These are phyloP conservation scores for Vitrella brassicaformis DNA, from an alignment of 73 alveolate genomes.

Conservation along the genomic window DNA sequence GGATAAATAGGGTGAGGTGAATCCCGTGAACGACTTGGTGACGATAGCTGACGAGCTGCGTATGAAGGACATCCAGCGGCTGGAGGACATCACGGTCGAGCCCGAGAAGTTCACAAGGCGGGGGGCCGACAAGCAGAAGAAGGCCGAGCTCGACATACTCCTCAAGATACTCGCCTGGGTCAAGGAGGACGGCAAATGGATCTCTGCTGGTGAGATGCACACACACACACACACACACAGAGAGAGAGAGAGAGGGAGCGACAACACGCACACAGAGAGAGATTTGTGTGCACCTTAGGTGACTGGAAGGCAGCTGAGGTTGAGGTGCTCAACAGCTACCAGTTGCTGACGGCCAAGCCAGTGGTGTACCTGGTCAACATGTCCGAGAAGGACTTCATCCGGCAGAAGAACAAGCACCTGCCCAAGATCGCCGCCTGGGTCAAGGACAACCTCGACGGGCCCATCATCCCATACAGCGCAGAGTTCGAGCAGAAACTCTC, in stretches of 20 bases:
- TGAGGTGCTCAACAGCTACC: constrained; percentile 62
- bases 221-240: neutral
- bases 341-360: constrained; percentile 85
- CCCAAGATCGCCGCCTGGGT: constrained; percentile 81
- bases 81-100: constrained; percentile 59
- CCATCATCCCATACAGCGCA: constrained; percentile 82
- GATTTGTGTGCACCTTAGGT: constrained; percentile 27
- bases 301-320: constrained; percentile 83
- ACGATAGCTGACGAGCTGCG: constrained; percentile 77
- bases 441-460: constrained; percentile 81
- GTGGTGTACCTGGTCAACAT: constrained; percentile 80
- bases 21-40: constrained; percentile 89
- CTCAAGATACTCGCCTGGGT: constrained; percentile 57
- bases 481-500: constrained; percentile 68
- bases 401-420: constrained; percentile 81
- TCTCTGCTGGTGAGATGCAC: constrained; percentile 16
- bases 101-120: constrained; percentile 76
- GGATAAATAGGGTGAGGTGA: too few species aligned
- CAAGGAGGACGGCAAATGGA: constrained; percentile 53
- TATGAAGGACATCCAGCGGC: constrained; percentile 70
- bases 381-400: constrained; percentile 64
- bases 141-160: constrained; percentile 70
- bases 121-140: constrained; percentile 66
- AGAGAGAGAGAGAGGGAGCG: neutral
- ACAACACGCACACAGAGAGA: constrained; percentile 11